These are phyloP conservation scores for Lomentospora prolificans DNA, from an alignment of 2,329 filamentous ascomycete genomes.

Conservation along the genomic window DNA sequence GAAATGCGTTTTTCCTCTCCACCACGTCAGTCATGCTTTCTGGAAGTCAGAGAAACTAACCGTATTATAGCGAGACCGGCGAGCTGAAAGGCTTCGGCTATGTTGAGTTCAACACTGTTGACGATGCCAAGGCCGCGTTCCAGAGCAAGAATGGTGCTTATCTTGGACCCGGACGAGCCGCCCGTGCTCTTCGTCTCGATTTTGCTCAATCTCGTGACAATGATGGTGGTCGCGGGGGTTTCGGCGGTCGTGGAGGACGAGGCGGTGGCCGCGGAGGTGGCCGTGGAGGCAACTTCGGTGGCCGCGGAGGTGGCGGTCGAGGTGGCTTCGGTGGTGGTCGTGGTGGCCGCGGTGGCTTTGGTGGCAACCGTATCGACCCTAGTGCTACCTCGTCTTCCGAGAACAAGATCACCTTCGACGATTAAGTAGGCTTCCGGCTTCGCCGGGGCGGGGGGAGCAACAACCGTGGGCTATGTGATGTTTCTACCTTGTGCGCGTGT, in stretches of 20 bases:
- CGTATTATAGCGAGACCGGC: constrained; percentile 54
- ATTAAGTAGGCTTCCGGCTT: constrained; percentile 14
- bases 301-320: constrained; percentile 40
- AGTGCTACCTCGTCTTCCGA: constrained; percentile 41
- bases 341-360: constrained; percentile 33
- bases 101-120: constrained; percentile 70
- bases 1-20: too few relatives aligned
- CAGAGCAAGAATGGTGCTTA: constrained; percentile 58
- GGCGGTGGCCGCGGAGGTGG: constrained; percentile 30
- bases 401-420: constrained; percentile 65
- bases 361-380: constrained; percentile 19
- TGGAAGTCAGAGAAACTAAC: constrained; percentile 17
- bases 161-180: constrained; percentile 53
- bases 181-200: constrained; percentile 74
- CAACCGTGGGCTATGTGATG: constrained; percentile 25
- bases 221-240: constrained; percentile 42
- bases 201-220: constrained; percentile 57
- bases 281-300: constrained; percentile 31
- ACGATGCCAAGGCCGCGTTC: constrained; percentile 71
- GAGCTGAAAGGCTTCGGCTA: constrained; percentile 90
- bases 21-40: too few relatives aligned
- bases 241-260: constrained; percentile 41
- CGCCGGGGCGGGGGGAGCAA: constrained; percentile 16
- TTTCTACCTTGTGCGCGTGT: constrained; percentile 31
- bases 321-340: constrained; percentile 42